A percentile compares a stretch with the other conserved stretches of the same genome.
phyloP scores from a whole-genome alignment of 169 alveolate genomes.

The Babesia caballi region DNA sequence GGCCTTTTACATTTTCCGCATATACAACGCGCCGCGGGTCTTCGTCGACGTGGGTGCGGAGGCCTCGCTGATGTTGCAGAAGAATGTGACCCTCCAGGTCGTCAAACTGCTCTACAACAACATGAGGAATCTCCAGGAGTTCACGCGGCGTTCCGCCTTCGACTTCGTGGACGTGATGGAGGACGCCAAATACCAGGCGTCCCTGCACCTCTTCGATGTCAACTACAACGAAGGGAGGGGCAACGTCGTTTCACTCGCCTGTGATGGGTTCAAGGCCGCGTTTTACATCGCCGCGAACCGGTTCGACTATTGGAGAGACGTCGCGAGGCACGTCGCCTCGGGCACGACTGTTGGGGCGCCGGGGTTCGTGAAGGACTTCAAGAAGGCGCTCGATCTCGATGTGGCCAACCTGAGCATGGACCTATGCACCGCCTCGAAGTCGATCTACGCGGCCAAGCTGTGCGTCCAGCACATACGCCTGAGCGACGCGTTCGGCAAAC shows the following conservation, averaged over 20 bases:
- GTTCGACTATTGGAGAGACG: conserved; percentile 15
- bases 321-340: neutral
- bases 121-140: neutral
- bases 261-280: neutral
- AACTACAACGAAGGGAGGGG: conserved; percentile 7
- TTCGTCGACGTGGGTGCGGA: neutral
- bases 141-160: neutral
- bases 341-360: neutral
- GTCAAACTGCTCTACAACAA: conserved; percentile 8
- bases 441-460: neutral
- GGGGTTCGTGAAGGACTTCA: neutral
- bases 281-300: neutral
- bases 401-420: conserved; percentile 9
- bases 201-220: conserved; percentile 11
- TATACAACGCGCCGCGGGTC: conserved; percentile 6
- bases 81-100: neutral
- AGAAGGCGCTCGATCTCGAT: neutral
- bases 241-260: neutral
- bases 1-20: conserved; percentile 2
- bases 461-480: neutral
- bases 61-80: neutral
- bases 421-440: neutral
- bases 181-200: conserved; percentile 25
- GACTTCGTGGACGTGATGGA: conserved; percentile 17
- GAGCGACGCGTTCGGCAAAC: conserved; percentile 1